Evolutionary conservation across 1,284 basidiomycete genomes (phyloP).

Genomic region (Puccinia sorghi): DNA sequence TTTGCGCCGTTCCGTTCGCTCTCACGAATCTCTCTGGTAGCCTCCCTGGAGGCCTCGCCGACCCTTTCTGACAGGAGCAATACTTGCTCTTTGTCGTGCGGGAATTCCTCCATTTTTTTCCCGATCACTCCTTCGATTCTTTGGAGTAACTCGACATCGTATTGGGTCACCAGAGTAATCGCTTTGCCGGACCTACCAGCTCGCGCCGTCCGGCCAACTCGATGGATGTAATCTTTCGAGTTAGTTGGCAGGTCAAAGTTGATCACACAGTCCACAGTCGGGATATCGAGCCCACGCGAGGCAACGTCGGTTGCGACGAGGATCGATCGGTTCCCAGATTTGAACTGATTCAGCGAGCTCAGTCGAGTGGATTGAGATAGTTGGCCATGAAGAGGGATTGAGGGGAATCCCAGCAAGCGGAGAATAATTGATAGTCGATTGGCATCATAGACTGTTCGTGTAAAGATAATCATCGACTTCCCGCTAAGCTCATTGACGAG

Average conservation of each 20-base stretch:
- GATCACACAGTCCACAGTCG: slow-evolving; percentile 92
- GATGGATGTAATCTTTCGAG: slow-evolving; percentile 98
- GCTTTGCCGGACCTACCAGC: slow-evolving; percentile 94
- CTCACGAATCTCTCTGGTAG: slow-evolving; percentile 73
- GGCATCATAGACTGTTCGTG: slow-evolving; percentile 90
- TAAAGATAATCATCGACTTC: slow-evolving; percentile 95
- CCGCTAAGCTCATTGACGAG: slow-evolving; percentile 84
- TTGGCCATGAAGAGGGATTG: slow-evolving; percentile 94
- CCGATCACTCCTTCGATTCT: slow-evolving; percentile 67
- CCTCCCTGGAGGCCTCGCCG: slow-evolving; percentile 80
- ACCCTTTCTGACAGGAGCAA: slow-evolving; percentile 85
- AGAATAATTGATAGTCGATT: slow-evolving; percentile 86
- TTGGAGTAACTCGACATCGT: slow-evolving; percentile 94
- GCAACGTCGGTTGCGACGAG: slow-evolving; percentile 97
- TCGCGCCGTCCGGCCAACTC: slow-evolving; percentile 94
- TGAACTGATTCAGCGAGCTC: slow-evolving; percentile 95
- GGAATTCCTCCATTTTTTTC: slow-evolving; percentile 89
- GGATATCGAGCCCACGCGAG: slow-evolving; percentile 94
- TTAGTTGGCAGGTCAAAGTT: slow-evolving; percentile 98
- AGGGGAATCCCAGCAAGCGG: slow-evolving; percentile 86
- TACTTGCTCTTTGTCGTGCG: slow-evolving; percentile 86
- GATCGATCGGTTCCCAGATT: slow-evolving; percentile 85
- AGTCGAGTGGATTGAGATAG: slow-evolving; percentile 89
- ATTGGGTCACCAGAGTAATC: slow-evolving; percentile 95
- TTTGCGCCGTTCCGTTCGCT: slow-evolving; percentile 54